Evolutionary conservation across 352 stramenopile species (phyloP), one percentile per base, ranked within the genome.

Genomic region (Globisporangium acanthophoron): DNA sequence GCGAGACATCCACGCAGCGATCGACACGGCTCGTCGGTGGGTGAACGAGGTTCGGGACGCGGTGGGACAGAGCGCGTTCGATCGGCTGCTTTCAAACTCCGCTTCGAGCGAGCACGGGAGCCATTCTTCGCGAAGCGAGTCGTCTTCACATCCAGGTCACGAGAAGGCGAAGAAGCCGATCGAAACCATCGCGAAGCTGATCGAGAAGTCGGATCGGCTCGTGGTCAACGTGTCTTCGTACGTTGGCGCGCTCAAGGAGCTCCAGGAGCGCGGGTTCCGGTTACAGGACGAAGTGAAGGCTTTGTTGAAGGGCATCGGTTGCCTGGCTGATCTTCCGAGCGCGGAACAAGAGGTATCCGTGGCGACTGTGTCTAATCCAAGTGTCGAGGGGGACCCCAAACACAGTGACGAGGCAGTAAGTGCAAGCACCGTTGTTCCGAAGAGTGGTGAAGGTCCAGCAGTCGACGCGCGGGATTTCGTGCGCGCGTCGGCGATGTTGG

Each of bases 1-100:
- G 56, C 74, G 78, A 33, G 80, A 92, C 52, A 92, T 96, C 31
- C 69, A 87, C 37, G 67, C 76, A 5, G 74, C 75, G 15, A 74
- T 94, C 65, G 78, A 90, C 24, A 73, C 73, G 47, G 71, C 82
- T 5, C 78, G 77, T 6, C 74, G 85, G 52, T 96, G 86, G 86
- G 73, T 93, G 5, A 75, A 83, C 49, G 80, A 93, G 53, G 67
- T 90, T 24, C 79, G 81, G 46, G 84, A 96, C 46, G 71, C 81
- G 20, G 59, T 96, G 24, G 83, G 84, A 1, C 53, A 61, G 40
- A 37, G 65, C 12, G 63, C 70, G 7, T 94, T 92, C 46, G 80
- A 92, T 43, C 87, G 84, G 44, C 52, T 91, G 0, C 81, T 91
- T 57, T 44, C 72, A 9, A 76, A 43, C 40, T 52, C 62, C 3